Conservation (phyloP, 176 grass and related monocot genomes). For the Musa troglodytarum region DNA sequence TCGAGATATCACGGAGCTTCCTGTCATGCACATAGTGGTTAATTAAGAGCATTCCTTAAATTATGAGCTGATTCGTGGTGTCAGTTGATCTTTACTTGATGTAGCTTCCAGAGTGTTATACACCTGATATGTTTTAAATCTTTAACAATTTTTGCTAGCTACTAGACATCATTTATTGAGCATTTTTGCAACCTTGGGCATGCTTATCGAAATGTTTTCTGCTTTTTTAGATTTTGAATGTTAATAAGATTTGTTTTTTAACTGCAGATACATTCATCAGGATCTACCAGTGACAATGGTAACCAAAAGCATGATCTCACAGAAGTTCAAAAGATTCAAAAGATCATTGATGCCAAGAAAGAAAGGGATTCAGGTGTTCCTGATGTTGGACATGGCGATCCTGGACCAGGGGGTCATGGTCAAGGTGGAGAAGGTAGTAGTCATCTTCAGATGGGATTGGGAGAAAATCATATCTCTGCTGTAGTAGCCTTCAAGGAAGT, state of each 20-base stretch:
- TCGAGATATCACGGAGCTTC: too few species aligned
- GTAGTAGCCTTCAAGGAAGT: background rate
- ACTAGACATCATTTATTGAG: too few species aligned
- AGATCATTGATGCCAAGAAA: background rate
- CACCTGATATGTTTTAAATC: too few species aligned
- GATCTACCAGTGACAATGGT: background rate
- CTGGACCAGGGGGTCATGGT: background rate
- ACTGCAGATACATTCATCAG: slow-evolving; percentile 4
- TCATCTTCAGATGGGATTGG: background rate
- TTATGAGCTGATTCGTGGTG: background rate
- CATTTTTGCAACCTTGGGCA: too few species aligned
- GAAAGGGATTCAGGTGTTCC: background rate
- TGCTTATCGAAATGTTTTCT: background rate
- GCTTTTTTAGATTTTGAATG: background rate
- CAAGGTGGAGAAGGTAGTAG: background rate
- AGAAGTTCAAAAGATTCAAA: background rate
- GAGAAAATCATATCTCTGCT: background rate
- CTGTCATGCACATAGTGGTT: too few species aligned
- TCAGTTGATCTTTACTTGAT: background rate
- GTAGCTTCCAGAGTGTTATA: too few species aligned
- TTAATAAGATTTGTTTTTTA: background rate
- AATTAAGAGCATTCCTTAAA: too few species aligned
- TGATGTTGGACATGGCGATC: background rate
- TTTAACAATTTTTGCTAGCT: too few species aligned
- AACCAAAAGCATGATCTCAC: background rate